Evolutionary conservation across 1,139 yeast species (phyloP), one percentile per base, ranked within the genome.

Genomic region (Taphrina confusa): DNA sequence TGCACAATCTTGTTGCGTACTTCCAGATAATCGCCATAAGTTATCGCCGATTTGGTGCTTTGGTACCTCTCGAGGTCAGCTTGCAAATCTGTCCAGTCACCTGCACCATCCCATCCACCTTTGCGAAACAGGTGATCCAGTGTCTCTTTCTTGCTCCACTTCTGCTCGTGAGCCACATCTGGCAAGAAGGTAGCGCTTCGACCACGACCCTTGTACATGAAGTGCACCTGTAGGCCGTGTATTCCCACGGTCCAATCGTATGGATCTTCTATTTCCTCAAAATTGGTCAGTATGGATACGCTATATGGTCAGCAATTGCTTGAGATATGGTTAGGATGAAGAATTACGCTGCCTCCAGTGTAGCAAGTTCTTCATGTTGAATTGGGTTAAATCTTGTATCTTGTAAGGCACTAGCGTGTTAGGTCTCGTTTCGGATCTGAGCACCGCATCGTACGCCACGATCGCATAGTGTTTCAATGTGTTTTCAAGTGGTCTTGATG

Each of bases 121-220:
- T 92, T 92, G 37, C 77, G 75, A 3, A 92, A 80, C 49, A 94
- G 77, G 66, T 87, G 80, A 65, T 76, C 76, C 61, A 91, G 74
- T 0, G 98, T 91, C 16, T 86, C 83, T 16, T 75, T 73, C 68
- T 87, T 79, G 66, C 79, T 81, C 97, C 97, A 91, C 2, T 80
- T 82, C 67, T 91, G 95, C 65, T 91, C 97, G n/a, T 75, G 78
- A 14, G 96, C 95, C 1, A 94, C 97, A 49, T 83, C 86, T 0
- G 98, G 98, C 51, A 94, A 73, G 66, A 89, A 92, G 0, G 98
- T 92, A 0, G 97, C 90, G 56, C 85, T 80, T 22, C 55, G 57
- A 3, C 66, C 56, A 9, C 64, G 64, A 8, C 62, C 74, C 14
- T 72, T 67, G 12, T 69, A 63, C 0, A 71, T 70, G 64, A 88